phyloP scores from a whole-genome alignment of 129 eudicot species.

The Cynara cardunculus region DNA sequence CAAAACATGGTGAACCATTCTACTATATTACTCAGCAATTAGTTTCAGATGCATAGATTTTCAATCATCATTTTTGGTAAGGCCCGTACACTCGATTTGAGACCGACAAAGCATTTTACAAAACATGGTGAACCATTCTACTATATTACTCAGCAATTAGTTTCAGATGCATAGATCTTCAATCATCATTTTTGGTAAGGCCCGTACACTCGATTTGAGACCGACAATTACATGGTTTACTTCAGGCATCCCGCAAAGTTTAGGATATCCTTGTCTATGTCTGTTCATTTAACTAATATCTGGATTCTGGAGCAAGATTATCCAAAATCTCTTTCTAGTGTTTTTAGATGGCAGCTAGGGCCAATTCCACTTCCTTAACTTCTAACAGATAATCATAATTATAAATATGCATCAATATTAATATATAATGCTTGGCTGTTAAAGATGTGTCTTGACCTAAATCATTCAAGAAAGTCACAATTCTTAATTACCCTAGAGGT shows the following conservation, averaged over 20 bases:
- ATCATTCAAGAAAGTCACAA: background rate
- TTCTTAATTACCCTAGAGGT: background rate
- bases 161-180: background rate
- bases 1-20: background rate
- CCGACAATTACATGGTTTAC: background rate
- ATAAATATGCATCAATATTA: background rate
- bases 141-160: background rate
- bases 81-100: background rate
- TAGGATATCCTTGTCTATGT: background rate
- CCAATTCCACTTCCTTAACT: background rate
- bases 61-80: background rate
- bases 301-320: background rate
- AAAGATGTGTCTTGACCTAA: background rate
- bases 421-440: background rate
- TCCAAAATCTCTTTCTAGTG: background rate
- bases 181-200: background rate
- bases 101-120: background rate
- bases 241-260: background rate
- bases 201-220: background rate
- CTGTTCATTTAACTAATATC: background rate
- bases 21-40: background rate
- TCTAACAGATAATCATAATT: background rate
- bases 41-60: background rate
- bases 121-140: background rate
- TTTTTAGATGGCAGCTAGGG: background rate